Evolutionary conservation across 768 basidiomycete genomes (phyloP), one percentile per base, ranked within the genome.

Genomic region (Mycena vulgaris): DNA sequence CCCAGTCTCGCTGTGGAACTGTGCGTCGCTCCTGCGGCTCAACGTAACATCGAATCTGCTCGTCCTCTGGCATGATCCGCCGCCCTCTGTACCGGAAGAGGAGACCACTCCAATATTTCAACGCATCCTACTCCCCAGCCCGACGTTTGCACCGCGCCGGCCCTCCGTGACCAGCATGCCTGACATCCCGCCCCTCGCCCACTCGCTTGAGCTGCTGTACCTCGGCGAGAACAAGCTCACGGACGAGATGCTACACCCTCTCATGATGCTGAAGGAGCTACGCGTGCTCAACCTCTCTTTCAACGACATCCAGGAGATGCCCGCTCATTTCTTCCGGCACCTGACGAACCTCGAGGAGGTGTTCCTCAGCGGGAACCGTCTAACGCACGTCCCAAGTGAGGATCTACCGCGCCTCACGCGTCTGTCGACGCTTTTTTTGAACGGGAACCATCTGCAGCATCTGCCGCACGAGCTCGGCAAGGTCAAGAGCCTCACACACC

Each of bases 351-450:
- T 99, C 11, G 90, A 95, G 80, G 93, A 97, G 81, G 83, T 99
- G 37, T 99, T 98, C 78, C 85, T 99, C 4, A 95, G 95, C 74
- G 97, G 97, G n/a, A 99, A 98, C 83, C 94, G 94, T 80, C 83
- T 99, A 74, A 93, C 94, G 10, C 93, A 89, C 70, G 85, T 99
- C 33, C 97, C 97, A 5, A 92, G 93, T 14, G 97, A 98, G 78
- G 95, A 98, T 77, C 80, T 99, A 49, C 90, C 91, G 53, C 84
- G 86, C 68, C 80, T 98, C 73, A 89, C 84, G 62, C 87, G 85
- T 68, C 80, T 99, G 56, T 85, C 88, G 42, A 88, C 93, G 45
- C 82, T 99, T 17, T 98, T 94, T 80, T 79, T 99, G 75, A 99
- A 99, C 73, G 97, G 96, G 35, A 99, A 99, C 82, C 91, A 91